Base-by-base conservation (phyloP, 176 grass and related monocot genomes). In the Oryza nivara region DNA sequence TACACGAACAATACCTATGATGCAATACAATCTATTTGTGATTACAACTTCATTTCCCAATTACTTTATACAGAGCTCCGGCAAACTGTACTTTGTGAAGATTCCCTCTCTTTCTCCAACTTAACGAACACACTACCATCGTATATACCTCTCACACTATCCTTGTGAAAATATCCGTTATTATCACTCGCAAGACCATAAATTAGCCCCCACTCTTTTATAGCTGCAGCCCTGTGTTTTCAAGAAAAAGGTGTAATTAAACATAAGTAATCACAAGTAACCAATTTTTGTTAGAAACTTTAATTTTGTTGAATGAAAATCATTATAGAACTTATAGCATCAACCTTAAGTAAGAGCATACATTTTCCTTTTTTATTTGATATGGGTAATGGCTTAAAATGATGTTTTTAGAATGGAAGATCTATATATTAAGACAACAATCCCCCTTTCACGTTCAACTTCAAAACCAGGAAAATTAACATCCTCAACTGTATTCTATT, bases 81-180 rank as follows among this genome's bases (percentile, higher is more conserved):
- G 74, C 43, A 86, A 19, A 67, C 56, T 34, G 73, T 88, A 70
- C 85, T 73, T 65, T 6, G 12, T 46, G 58, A 84, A 40, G 84
- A 74, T 4, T 72, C 44, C 73, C 65, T 76, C 12, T 87, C 70
- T 73, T 88, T 12, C 84, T 92, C 92, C 88, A 94, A 26, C 77
- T 83, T 77, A 15, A 78, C 16, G 80, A 91, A 97, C 22, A 92
- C n/a, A 73, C 61, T 89, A n/a, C 88, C 92, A 77, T 94, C 92
- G 32, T 86, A 97, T 15, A 88, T 67, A 71, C 84, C 81, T 85
- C 72, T 86, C 17, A 83, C 40, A 54, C 74, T 76, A 0, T 97
- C 88, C 72, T 88, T 97, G 14, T 77, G 73, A 81, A 97, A 92
- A 51, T 92, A 89, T 5, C 88, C 88, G 34, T 94, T 34, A 35